Evolutionary conservation across 345 rosid genomes (phyloP), one percentile per base, ranked within the genome.

Genomic region (Sisymbrium altissimum): DNA sequence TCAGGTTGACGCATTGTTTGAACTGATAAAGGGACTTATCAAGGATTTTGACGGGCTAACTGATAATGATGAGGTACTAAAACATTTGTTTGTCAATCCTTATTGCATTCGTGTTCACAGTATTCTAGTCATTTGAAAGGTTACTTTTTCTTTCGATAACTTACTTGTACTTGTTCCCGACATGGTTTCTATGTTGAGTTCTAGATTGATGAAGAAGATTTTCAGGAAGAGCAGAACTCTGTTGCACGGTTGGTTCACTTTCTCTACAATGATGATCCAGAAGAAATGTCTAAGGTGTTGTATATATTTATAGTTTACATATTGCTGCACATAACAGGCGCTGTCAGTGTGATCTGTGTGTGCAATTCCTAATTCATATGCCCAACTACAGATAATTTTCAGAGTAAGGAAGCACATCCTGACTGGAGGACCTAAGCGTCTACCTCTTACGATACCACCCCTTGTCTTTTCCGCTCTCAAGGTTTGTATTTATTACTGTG

Each of bases 151-250:
- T 60, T 15, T 66, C 17, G 21, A 45, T 50, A 19, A 17, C 57
- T 68, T 68, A 35, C 58, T 17, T 55, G 19, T 44, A 57, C 21
- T 18, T 75, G 62, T 67, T 13, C 9, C 23, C 6, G 43, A 17
- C 44, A 67, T 41, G 10, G 55, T 46, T 25, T 68, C 67, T 70
- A 71, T 67, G 36, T 45, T n/a, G 55, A 43, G 13, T 46, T 69
- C 32, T 81, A 94, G 97, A 72, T 88, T 68, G 97, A 91, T 82
- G 98, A 89, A 84, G 97, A 94, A 74, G 98, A 94, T 80, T 94
- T 94, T 74, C 88, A 87, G 84, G 97, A 94, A 82, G 97, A 94
- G 85, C 98, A 94, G 83, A 91, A 86, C 75, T 81, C 89, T 74
- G 96, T 94, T 70, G 90, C 97, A 64, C 90, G 97, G 61, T 89